Conservation (phyloP, 1,284 basidiomycete species). For the Puccinia hordei region DNA sequence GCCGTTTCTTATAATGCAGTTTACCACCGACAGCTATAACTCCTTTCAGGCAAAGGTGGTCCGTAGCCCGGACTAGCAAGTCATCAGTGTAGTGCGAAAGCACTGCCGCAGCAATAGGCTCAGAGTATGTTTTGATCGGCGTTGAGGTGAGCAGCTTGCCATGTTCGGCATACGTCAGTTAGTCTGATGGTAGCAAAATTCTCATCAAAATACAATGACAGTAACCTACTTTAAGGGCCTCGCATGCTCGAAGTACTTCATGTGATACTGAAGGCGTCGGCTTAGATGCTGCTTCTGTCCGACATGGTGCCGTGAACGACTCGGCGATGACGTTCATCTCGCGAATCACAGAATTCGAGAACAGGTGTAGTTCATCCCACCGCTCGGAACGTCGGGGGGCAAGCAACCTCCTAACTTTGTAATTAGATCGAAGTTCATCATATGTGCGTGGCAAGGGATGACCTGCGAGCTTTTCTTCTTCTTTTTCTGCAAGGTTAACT, state of each 20-base stretch:
- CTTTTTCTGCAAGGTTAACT: conserved; percentile 9
- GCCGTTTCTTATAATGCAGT: conserved; percentile 39
- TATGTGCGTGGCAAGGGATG: conserved; percentile 25
- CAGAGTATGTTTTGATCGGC: conserved; percentile 43
- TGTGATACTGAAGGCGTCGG: conserved; percentile 5
- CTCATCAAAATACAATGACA: neutral
- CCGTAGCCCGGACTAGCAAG: conserved; percentile 28
- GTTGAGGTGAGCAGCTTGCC: conserved; percentile 48
- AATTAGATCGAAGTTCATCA: conserved; percentile 23
- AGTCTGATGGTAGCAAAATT: conserved; percentile 3
- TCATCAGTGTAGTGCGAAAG: conserved; percentile 40
- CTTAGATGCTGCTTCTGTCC: neutral
- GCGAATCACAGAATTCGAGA: conserved; percentile 27
- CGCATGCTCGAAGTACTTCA: conserved; percentile 31
- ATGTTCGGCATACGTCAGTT: neutral
- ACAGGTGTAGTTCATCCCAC: conserved; percentile 38
- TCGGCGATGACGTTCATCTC: conserved; percentile 32
- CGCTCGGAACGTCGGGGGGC: conserved; percentile 21
- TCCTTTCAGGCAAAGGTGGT: conserved; percentile 33
- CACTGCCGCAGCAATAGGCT: conserved; percentile 29
- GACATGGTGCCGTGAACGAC: conserved; percentile 23
- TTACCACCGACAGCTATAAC: conserved; percentile 35
- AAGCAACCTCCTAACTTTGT: conserved; percentile 22
- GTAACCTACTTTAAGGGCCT: conserved; percentile 46
- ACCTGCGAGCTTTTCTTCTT: conserved; percentile 3